These are phyloP conservation scores for Toxoplasma gondii DNA, from an alignment of 169 alveolate genomes.

Conservation along the genomic window DNA sequence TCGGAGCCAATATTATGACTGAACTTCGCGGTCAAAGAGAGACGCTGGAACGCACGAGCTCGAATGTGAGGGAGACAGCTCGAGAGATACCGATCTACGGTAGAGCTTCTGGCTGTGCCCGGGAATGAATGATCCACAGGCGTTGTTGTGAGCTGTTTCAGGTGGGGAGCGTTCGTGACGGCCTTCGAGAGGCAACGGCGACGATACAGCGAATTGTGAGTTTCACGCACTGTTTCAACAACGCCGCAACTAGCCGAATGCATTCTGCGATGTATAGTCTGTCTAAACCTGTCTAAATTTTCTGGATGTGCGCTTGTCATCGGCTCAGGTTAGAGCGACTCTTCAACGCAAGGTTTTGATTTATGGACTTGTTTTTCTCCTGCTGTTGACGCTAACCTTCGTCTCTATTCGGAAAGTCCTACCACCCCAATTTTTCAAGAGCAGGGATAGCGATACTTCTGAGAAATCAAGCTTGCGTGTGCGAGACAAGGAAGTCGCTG, in stretches of 20 bases:
- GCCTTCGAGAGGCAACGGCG: slow-evolving; percentile 3
- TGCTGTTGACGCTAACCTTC: background rate
- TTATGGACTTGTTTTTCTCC: background rate
- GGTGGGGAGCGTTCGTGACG: background rate
- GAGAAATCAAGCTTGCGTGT: background rate
- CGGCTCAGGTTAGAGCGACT: background rate
- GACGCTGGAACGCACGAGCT: background rate
- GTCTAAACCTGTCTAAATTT: background rate
- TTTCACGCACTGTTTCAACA: background rate
- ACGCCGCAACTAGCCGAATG: no score
- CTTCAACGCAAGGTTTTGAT: background rate
- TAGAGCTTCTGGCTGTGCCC: no score
- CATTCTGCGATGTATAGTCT: no score
- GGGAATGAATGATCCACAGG: background rate
- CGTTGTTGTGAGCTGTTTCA: background rate
- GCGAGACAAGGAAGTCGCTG: no score
- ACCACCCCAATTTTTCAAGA: background rate
- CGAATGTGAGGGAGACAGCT: background rate
- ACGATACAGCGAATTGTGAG: slow-evolving; percentile 29
- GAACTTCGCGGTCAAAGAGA: slow-evolving; percentile 7
- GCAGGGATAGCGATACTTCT: background rate
- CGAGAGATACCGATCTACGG: background rate
- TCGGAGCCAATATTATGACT: background rate
- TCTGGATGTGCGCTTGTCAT: background rate
- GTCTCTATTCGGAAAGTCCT: background rate